Conservation (phyloP, 2,329 filamentous ascomycete genomes). For the Hypocrella siamensis region DNA sequence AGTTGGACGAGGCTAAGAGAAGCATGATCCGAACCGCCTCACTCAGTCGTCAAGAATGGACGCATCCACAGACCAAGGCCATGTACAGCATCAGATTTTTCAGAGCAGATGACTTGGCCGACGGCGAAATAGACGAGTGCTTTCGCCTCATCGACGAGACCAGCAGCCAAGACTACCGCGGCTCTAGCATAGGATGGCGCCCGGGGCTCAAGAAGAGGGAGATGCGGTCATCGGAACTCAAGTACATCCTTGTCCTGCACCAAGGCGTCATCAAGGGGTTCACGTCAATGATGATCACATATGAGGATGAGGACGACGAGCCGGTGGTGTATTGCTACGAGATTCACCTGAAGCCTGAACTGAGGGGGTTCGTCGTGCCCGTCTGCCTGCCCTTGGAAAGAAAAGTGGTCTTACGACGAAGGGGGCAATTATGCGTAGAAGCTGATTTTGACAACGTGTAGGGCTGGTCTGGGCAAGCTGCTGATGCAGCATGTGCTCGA, state of each 20-base stretch:
- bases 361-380: conserved; percentile 32
- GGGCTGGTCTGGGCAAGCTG: conserved; percentile 44
- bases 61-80: conserved; percentile 27
- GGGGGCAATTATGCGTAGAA: background rate
- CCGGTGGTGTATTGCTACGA: conserved; percentile 67
- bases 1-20: no score
- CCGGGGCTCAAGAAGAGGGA: conserved; percentile 43
- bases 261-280: conserved; percentile 31
- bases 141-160: conserved; percentile 45
- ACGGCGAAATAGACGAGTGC: conserved; percentile 33
- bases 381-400: no score
- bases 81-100: conserved; percentile 29
- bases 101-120: conserved; percentile 20
- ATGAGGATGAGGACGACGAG: conserved; percentile 46
- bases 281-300: conserved; percentile 56
- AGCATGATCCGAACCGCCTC: background rate
- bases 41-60: conserved; percentile 23
- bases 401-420: no score
- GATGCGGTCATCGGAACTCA: conserved; percentile 51
- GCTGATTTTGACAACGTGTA: conserved; percentile 11
- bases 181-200: conserved; percentile 48
- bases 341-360: conserved; percentile 45
- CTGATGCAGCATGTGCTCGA: conserved; percentile 41
- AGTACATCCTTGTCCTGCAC: conserved; percentile 47
- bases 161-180: conserved; percentile 46